Evolutionary conservation across 1,139 yeast species (phyloP), one percentile per base, ranked within the genome.

Genomic region (Meyerozyma carpophila): DNA sequence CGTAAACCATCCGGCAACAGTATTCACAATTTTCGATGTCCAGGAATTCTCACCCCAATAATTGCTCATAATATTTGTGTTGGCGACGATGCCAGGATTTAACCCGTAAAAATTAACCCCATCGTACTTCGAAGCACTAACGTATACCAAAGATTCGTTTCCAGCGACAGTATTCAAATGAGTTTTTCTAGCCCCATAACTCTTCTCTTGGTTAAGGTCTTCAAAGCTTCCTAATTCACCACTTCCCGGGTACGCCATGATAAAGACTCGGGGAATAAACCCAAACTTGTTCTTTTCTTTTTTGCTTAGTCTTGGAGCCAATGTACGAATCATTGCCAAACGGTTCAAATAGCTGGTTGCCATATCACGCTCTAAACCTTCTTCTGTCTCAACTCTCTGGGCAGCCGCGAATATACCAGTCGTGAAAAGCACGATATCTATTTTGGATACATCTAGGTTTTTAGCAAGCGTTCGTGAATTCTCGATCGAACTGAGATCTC

Each of bases 101-200:
- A 66, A 53, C 0, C 72, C 72, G 47, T 48, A 65, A 32, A 62
- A 43, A 36, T 54, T 46, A 14, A 56, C 47, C 9, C 52, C 40
- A 1, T 52, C 45, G 40, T 52, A 57, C 24, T 52, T 49, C 7
- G 43, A 36, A 2, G 50, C 55, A 24, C 53, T 48, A 41, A 58
- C 57, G 21, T 50, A 39, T 1, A 65, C 67, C 27, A 66, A 46
- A 1, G 65, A 55, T 46, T 67, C 72, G 43, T 67, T 67, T 3
- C 68, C 69, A 4, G 70, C 71, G 14, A 67, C 70, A 0, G 71
- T 66, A 41, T 53, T 65, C 63, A 59, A 57, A 45, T 67, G 72
- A 2, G 68, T 57, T 13, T 41, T 44, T 36, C 48, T 39, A 9
- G 53, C 52, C 5, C 53, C 51, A 47, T 66, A 66, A 1, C 45